Evolutionary conservation across 768 basidiomycete genomes (phyloP).

Genomic region (Leucocoprinus leucothites): DNA sequence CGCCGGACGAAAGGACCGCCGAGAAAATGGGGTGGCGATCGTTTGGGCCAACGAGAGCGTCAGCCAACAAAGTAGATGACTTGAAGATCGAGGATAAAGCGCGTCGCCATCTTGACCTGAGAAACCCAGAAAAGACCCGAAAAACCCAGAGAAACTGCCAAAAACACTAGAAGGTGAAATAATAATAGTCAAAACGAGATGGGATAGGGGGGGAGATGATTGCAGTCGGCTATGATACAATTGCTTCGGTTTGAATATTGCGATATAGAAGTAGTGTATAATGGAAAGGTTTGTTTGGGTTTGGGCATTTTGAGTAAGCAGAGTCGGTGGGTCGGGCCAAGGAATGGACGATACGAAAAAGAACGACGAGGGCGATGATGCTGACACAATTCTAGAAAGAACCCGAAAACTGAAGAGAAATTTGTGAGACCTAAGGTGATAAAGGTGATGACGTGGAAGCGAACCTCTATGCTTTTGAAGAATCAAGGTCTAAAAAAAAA

Average conservation of each 20-base stretch:
- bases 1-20: background rate
- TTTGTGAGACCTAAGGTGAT: background rate
- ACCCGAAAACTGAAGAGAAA: constrained; percentile 4
- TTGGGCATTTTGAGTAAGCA: constrained; percentile 1
- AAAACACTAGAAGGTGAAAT: constrained; percentile 13
- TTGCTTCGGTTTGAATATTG: constrained; percentile 12
- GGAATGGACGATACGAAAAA: constrained; percentile 1
- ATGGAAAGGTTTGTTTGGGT: constrained; percentile 8
- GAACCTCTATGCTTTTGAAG: constrained; percentile 28
- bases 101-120: constrained; percentile 1
- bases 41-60: background rate
- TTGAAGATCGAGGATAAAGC: constrained; percentile 8
- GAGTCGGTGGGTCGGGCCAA: constrained; percentile 7
- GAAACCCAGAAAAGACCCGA: constrained; percentile 8
- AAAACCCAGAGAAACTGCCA: constrained; percentile 10
- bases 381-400: constrained; percentile 8
- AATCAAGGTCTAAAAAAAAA: constrained; percentile 17
- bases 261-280: constrained; percentile 6
- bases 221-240: constrained; percentile 15
- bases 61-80: constrained; percentile 6
- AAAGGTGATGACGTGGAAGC: background rate
- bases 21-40: background rate
- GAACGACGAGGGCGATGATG: constrained; percentile 12
- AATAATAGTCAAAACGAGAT: constrained; percentile 13
- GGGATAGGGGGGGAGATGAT: background rate